Conservation (phyloP, 2,329 filamentous ascomycete genomes). For the Mycocentrospora acerina region DNA sequence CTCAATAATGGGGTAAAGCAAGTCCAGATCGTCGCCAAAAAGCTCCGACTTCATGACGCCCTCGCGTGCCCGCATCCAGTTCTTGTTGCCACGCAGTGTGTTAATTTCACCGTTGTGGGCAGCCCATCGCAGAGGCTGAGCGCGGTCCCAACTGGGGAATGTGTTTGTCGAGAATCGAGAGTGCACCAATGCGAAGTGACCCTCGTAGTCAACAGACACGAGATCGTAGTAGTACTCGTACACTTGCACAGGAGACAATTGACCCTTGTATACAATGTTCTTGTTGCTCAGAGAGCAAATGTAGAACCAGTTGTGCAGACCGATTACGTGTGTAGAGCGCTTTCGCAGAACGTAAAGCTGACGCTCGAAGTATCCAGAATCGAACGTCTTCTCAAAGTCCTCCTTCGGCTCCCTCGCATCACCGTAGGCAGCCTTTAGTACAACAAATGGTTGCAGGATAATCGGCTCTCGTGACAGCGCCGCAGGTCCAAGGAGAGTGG, state of each 20-base stretch:
- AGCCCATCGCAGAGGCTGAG: conserved; percentile 92
- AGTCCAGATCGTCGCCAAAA: conserved; percentile 89
- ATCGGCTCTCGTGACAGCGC: conserved; percentile 91
- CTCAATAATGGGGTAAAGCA: conserved; percentile 91
- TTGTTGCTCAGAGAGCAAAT: conserved; percentile 94
- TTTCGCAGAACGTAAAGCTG: conserved; percentile 95
- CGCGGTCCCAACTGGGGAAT: conserved; percentile 97
- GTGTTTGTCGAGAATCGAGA: conserved; percentile 98
- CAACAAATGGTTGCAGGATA: conserved; percentile 94
- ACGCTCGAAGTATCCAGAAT: conserved; percentile 83
- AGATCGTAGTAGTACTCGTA: conserved; percentile 98
- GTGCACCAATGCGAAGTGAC: conserved; percentile 94
- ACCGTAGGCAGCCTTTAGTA: conserved; percentile 82
- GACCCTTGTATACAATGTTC: conserved; percentile 99
- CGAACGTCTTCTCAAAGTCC: conserved; percentile 77
- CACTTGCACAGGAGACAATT: conserved; percentile 89
- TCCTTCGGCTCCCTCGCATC: conserved; percentile 74
- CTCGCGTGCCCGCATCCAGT: conserved; percentile 98
- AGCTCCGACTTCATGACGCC: conserved; percentile 90
- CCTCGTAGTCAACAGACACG: conserved; percentile 95
- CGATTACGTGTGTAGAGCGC: conserved; percentile 90
- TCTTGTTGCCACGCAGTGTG: conserved; percentile 95
- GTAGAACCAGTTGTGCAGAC: conserved; percentile 98
- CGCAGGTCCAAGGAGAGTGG: conserved; percentile 86
- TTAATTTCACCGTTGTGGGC: conserved; percentile 99